A percentile compares a stretch with the other conserved stretches of the same genome.
Evolutionary conservation across 2,329 filamentous ascomycete genomes (phyloP).

Genomic region (Fusarium citri): DNA sequence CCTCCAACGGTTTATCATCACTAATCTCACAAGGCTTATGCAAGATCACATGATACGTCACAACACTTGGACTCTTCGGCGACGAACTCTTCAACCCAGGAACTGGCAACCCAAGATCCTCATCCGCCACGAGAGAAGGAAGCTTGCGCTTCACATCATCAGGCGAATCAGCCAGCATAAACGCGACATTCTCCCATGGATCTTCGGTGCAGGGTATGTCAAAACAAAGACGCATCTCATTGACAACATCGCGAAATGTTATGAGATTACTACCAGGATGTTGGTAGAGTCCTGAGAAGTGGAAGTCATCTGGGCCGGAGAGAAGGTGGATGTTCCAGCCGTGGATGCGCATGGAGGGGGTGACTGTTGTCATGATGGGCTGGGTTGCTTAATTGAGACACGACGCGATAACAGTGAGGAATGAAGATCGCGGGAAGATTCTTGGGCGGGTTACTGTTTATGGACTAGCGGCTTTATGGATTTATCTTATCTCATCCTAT

Average conservation of each 20-base stretch:
- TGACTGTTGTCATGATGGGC: background rate
- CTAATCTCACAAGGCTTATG: constrained; percentile 4
- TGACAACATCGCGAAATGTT: constrained; percentile 26
- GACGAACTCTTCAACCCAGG: background rate
- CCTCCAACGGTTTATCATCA: background rate
- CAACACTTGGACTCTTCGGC: background rate
- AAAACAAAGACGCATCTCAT: constrained; percentile 36
- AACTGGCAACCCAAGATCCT: background rate
- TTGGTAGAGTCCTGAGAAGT: constrained; percentile 15
- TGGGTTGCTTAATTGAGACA: background rate
- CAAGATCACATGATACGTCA: constrained; percentile 6
- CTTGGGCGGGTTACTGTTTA: background rate
- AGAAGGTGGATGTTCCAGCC: constrained; percentile 1
- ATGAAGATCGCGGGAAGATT: background rate
- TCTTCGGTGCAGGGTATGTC: constrained; percentile 7
- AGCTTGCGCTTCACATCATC: background rate
- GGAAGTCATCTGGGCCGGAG: background rate
- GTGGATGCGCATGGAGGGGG: background rate
- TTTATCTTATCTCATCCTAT: background rate
- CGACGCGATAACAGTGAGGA: background rate
- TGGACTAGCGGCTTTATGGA: background rate
- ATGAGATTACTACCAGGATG: constrained; percentile 1
- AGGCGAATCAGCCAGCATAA: background rate
- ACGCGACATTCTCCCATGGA: constrained; percentile 13
- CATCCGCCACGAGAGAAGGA: background rate